A percentile compares a stretch with the other conserved stretches of the same genome.
These are phyloP conservation scores for Trichosporon sp. DNA, from an alignment of 1,284 basidiomycete species.

Conservation along the genomic window DNA sequence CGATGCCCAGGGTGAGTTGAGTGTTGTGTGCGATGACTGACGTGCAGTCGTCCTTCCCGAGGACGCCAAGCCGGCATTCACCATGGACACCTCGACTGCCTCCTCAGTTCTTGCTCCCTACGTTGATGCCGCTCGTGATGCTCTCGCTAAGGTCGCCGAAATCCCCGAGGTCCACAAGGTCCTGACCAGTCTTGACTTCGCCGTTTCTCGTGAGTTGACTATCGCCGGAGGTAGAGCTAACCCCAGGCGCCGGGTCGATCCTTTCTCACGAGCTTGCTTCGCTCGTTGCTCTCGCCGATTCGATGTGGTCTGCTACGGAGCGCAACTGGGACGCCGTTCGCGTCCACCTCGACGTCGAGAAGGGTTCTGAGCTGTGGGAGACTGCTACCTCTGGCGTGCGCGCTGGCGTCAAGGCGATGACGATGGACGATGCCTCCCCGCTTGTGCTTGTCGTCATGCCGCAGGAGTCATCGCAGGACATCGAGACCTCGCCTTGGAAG, in stretches of 20 bases:
- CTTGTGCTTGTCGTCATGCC: slow-evolving; percentile 51
- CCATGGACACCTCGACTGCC: slow-evolving; percentile 23
- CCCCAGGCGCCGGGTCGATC: slow-evolving; percentile 44
- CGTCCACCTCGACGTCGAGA: slow-evolving; percentile 43
- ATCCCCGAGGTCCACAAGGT: slow-evolving; percentile 30
- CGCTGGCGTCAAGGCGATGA: slow-evolving; percentile 54
- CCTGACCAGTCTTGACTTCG: slow-evolving; percentile 28
- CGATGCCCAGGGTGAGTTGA: slow-evolving; percentile 44
- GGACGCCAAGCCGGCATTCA: slow-evolving; percentile 26
- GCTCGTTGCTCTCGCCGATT: slow-evolving; percentile 50
- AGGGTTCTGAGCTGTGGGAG: slow-evolving; percentile 45
- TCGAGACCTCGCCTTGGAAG: slow-evolving; percentile 17
- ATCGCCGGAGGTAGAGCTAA: slow-evolving; percentile 23
- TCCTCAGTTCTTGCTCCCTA: slow-evolving; percentile 28
- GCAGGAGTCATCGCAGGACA: slow-evolving; percentile 11
- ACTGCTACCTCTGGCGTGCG: slow-evolving; percentile 46
- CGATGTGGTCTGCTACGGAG: slow-evolving; percentile 38
- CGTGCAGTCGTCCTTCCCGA: slow-evolving; percentile 8
- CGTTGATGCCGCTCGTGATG: slow-evolving; percentile 24
- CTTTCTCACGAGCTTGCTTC: slow-evolving; percentile 52
- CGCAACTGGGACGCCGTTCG: slow-evolving; percentile 50
- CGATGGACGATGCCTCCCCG: slow-evolving; percentile 47
- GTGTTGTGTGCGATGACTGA: background rate
- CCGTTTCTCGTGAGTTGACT: slow-evolving; percentile 18
- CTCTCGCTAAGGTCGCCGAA: slow-evolving; percentile 20